phyloP scores from a whole-genome alignment of 495 filamentous ascomycete genomes.

The Daldinia loculata region DNA sequence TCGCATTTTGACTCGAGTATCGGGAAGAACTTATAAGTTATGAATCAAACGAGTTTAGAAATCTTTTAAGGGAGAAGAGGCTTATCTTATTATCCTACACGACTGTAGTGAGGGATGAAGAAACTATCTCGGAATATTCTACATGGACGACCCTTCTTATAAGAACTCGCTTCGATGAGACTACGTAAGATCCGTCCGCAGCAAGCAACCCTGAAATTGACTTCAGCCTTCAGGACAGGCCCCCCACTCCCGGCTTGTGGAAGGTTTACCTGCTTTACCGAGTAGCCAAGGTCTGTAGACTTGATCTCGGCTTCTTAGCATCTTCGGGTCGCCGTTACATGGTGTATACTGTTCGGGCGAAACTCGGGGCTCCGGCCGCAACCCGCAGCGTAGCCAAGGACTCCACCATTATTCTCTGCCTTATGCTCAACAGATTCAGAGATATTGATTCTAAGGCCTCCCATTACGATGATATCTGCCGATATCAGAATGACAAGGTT shows the following conservation, averaged over 20 bases:
- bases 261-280: neutral
- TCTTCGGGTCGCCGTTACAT: neutral
- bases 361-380: neutral
- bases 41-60: neutral
- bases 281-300: neutral
- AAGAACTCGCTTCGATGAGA: neutral
- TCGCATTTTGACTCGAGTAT: slow-evolving; percentile 7
- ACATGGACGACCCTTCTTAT: neutral
- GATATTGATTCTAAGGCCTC: neutral
- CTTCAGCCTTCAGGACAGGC: neutral
- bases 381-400: slow-evolving; percentile 5
- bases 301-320: neutral
- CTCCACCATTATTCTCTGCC: neutral
- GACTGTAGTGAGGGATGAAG: neutral
- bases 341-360: neutral
- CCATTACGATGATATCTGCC: neutral
- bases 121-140: neutral
- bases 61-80: neutral
- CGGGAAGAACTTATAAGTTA: too few relatives aligned
- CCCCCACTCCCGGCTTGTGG: neutral
- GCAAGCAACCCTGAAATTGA: slow-evolving; percentile 1
- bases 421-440: neutral
- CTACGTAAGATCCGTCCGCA: slow-evolving; percentile 1
- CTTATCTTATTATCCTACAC: neutral
- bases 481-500: neutral